Evolutionary conservation across 208 protist species (phyloP), one percentile per base, ranked within the genome.

Genomic region (Acanthamoeba healyi): DNA sequence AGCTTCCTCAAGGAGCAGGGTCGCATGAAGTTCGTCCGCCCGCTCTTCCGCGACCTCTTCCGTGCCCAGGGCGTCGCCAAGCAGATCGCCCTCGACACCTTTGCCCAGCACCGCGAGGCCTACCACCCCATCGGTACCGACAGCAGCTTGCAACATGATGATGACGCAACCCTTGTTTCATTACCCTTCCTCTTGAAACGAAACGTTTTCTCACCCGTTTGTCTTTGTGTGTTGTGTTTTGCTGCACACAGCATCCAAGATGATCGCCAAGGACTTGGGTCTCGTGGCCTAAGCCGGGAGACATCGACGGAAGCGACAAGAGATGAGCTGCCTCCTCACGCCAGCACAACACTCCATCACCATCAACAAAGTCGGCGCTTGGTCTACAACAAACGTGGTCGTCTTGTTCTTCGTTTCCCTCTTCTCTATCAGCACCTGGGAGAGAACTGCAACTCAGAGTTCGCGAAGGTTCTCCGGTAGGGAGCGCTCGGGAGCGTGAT

Each of bases 1-100:
- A 51, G 56, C 17, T 96, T 96, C 70, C 32, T 95, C 4, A 34
- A 44, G 26, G 56, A 86, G 2, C 95, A 96, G 82, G 95, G 95
- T n/a, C 42, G 87, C 65, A 61, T 70, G 84, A 98, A 98, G 94
- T 98, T 96, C 61, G 94, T 96, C 72, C 94, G 97, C 34, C 97
- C 97, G n/a, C 92, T 98, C 7, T 98, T 97, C 92, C 95, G 97
- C 70, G 94, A 94, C 44, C 86, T 97, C 40, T 74, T 58, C 42
- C 24, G 36, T 9, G 79, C 79, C 2, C 12, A 32, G 26, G 79
- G 79, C 46, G 49, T 34, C 7, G 36, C 36, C 42, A 79, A 44
- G 40, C 29, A 58, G 40, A 15, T 87, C 29, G 79, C 79, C 32
- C 79, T 61, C 44, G n/a, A 46, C 79, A 58, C 49, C 44, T 87